Evolutionary conservation across 306 rosid genomes (phyloP).

Genomic region (Dryas drummondii): DNA sequence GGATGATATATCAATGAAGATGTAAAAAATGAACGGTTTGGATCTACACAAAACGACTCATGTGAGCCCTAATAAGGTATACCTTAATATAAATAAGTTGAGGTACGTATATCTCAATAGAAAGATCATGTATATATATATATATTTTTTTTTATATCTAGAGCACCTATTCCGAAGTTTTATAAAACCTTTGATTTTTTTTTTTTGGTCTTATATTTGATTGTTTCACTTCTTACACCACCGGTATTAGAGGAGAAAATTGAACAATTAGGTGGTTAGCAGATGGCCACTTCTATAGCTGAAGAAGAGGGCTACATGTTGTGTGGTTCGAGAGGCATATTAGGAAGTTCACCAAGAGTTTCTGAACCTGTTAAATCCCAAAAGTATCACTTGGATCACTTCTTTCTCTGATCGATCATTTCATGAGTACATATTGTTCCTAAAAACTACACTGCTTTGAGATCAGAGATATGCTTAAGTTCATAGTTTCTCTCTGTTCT

Average conservation of each 20-base stretch:
- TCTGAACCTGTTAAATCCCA: not conserved
- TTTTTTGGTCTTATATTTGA: not conserved
- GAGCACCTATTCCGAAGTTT: not conserved
- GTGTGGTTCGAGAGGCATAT: conserved; percentile 20
- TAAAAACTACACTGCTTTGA: not conserved
- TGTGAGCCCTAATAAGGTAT: no score
- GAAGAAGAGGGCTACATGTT: conserved; percentile 18
- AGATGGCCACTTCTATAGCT: conserved; percentile 5
- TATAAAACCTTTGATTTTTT: not conserved
- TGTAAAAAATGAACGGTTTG: no score
- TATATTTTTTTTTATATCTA: not conserved
- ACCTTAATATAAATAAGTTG: no score
- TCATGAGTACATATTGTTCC: not conserved
- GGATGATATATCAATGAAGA: no score
- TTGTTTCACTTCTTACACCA: conserved; percentile 10
- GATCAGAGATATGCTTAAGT: not conserved
- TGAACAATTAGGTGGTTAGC: not conserved
- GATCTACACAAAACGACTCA: no score
- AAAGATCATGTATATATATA: no score
- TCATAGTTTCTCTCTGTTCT: conserved; percentile 1
- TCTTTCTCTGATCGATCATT: not conserved
- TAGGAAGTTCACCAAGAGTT: not conserved
- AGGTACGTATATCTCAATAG: no score
- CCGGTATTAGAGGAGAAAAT: conserved; percentile 17
- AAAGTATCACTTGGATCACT: not conserved